A percentile compares a stretch with the other conserved stretches of the same genome.
phyloP scores from a whole-genome alignment of 768 basidiomycete genomes.

The Naganishia vaughanmartiniae region DNA sequence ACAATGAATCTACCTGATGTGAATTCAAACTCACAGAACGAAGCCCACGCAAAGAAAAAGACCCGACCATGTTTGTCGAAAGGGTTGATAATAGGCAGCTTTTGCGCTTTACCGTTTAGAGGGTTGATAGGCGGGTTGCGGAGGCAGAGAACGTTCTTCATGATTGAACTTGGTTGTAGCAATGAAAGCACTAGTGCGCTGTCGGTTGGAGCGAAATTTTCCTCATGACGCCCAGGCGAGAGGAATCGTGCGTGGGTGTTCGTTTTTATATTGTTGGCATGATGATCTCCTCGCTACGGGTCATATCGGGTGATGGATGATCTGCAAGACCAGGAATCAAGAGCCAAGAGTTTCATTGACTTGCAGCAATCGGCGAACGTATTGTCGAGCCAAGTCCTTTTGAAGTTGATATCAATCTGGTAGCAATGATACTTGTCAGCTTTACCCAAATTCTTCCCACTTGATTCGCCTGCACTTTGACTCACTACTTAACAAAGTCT shows the following conservation, averaged over 20 bases:
- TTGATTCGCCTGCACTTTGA: background rate
- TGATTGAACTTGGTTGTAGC: background rate
- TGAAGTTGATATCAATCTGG: too few relatives aligned
- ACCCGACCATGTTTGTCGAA: conserved; percentile 56
- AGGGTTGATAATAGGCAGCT: conserved; percentile 59
- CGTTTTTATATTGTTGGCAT: background rate
- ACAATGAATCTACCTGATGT: too few relatives aligned
- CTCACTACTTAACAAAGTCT: background rate
- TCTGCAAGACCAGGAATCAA: too few relatives aligned
- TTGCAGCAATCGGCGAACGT: too few relatives aligned
- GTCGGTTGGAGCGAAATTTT: background rate
- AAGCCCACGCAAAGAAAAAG: conserved; percentile 59
- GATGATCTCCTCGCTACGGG: too few relatives aligned
- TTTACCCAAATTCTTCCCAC: background rate
- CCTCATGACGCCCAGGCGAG: background rate
- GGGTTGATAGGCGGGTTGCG: conserved; percentile 54
- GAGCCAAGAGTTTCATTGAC: too few relatives aligned
- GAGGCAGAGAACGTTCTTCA: conserved; percentile 28
- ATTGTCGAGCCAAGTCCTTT: too few relatives aligned
- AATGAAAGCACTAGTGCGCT: background rate
- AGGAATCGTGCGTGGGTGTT: background rate
- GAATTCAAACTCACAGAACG: conserved; percentile 55
- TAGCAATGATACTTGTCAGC: too few relatives aligned
- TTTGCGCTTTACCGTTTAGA: conserved; percentile 59
- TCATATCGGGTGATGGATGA: too few relatives aligned